Evolutionary conservation across 1,139 yeast genomes (phyloP).

Genomic region (Yamadazyma oceani): DNA sequence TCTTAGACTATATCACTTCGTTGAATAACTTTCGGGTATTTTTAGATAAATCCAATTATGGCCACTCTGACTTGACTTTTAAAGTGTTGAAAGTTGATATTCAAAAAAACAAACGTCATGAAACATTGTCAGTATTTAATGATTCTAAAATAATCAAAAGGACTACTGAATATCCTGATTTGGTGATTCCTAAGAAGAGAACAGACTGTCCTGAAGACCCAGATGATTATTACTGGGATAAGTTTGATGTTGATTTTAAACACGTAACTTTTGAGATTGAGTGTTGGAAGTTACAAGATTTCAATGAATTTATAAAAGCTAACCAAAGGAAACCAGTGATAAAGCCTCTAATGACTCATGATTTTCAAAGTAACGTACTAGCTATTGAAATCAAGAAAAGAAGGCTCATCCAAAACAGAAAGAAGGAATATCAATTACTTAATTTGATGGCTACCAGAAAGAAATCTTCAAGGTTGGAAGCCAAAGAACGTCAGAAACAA

Average conservation of each 20-base stretch:
- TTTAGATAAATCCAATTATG: constrained; percentile 33
- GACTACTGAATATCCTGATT: constrained; percentile 28
- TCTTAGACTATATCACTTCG: constrained; percentile 39
- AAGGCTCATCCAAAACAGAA: constrained; percentile 39
- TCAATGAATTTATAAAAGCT: constrained; percentile 24
- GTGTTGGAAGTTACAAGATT: constrained; percentile 34
- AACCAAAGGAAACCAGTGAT: constrained; percentile 18
- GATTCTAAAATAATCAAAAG: constrained; percentile 44
- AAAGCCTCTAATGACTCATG: constrained; percentile 16
- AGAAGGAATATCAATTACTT: constrained; percentile 48
- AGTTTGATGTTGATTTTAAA: constrained; percentile 31
- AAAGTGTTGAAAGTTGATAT: constrained; percentile 26
- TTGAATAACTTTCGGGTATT: constrained; percentile 41
- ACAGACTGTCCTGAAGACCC: constrained; percentile 37
- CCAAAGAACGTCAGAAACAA: constrained; percentile 46
- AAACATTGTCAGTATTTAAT: constrained; percentile 46
- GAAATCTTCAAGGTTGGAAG: constrained; percentile 49
- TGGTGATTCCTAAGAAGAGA: constrained; percentile 44
- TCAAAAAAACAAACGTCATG: constrained; percentile 16
- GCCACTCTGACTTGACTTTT: constrained; percentile 29
- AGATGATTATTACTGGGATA: constrained; percentile 24
- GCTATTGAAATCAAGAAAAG: constrained; percentile 34
- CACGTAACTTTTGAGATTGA: constrained; percentile 32
- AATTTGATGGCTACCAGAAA: constrained; percentile 50
- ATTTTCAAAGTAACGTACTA: constrained; percentile 21